These are phyloP conservation scores for Seiridium cupressi DNA, from an alignment of 2,329 filamentous ascomycete species.

Conservation along the genomic window DNA sequence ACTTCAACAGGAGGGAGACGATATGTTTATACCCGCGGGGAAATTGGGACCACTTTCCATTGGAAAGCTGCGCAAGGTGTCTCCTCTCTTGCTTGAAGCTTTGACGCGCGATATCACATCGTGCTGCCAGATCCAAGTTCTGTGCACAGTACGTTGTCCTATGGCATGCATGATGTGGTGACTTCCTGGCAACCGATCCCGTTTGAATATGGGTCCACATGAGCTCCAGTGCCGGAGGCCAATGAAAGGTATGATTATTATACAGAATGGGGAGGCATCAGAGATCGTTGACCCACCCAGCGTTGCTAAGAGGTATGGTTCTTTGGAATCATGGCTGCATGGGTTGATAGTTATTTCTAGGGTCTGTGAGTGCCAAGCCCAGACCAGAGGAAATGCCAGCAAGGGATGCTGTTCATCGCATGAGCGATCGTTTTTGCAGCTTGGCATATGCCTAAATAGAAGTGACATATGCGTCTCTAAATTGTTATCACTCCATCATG, in stretches of 20 bases:
- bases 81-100: not conserved
- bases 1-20: not conserved
- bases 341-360: not conserved
- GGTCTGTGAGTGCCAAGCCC: not conserved
- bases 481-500: not conserved
- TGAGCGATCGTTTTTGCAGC: not conserved
- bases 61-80: not conserved
- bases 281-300: not conserved
- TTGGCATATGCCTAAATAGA: not conserved
- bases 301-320: not conserved
- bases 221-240: not conserved
- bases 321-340: slow-evolving; percentile 4
- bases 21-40: not conserved
- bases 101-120: no score
- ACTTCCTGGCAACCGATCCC: not conserved
- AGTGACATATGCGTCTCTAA: not conserved
- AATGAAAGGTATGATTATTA: slow-evolving; percentile 1
- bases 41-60: not conserved
- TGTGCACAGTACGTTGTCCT: not conserved
- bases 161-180: slow-evolving; percentile 2
- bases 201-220: not conserved
- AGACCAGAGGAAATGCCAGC: not conserved
- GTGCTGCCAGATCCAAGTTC: no score
- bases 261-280: not conserved
- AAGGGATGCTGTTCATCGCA: not conserved